Evolutionary conservation across 495 filamentous ascomycete species (phyloP).

Genomic region (Penicillium cosmopolitanum): DNA sequence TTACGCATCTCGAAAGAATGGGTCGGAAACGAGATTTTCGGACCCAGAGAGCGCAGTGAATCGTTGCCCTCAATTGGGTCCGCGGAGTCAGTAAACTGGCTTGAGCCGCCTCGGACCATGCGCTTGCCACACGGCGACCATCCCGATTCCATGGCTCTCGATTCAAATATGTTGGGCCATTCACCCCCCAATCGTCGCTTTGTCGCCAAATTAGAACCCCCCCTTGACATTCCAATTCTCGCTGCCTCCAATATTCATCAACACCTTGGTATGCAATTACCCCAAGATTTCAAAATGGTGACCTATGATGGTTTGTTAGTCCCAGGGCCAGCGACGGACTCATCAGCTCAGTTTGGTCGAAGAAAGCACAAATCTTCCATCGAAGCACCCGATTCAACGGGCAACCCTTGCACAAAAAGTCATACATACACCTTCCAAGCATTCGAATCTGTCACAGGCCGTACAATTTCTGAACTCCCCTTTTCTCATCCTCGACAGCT

Average conservation of each 20-base stretch:
- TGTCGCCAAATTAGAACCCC: conserved; percentile 81
- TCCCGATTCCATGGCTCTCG: conserved; percentile 51
- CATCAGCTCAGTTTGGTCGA: conserved; percentile 30
- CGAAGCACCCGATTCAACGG: conserved; percentile 40
- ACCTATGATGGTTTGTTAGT: conserved; percentile 73
- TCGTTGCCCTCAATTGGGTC: conserved; percentile 25
- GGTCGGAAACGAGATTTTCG: conserved; percentile 41
- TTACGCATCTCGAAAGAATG: conserved; percentile 53
- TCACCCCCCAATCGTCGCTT: conserved; percentile 76
- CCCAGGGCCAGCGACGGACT: conserved; percentile 40
- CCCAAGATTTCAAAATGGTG: conserved; percentile 56
- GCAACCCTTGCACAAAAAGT: conserved; percentile 44
- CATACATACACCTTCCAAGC: conserved; percentile 75
- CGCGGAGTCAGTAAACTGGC: conserved; percentile 43
- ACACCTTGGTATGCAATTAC: conserved; percentile 58
- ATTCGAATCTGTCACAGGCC: conserved; percentile 69
- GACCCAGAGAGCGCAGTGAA: conserved; percentile 29
- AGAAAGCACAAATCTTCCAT: conserved; percentile 40
- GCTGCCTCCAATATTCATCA: conserved; percentile 70
- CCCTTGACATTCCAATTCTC: conserved; percentile 71
- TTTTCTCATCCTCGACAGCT: conserved; percentile 90
- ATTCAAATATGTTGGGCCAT: conserved; percentile 47
- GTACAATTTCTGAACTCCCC: conserved; percentile 69
- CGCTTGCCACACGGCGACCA: conserved; percentile 38
- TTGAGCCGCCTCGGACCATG: conserved; percentile 56